A percentile compares a stretch with the other conserved stretches of the same genome.
Evolutionary conservation across 2,329 filamentous ascomycete species (phyloP).

Genomic region (Penicillium sp.): DNA sequence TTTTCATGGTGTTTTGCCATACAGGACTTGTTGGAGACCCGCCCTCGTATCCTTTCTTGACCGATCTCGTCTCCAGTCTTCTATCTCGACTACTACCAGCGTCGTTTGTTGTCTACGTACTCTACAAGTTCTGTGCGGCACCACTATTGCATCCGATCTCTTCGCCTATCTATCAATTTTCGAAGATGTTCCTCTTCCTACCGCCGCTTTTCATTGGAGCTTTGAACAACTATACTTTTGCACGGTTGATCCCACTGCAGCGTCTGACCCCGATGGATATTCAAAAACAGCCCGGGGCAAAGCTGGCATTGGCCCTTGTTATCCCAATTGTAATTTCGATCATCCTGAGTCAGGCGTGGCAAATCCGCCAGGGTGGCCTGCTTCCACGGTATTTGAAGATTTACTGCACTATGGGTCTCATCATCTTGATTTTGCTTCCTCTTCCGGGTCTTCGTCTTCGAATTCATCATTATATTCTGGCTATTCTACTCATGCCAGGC

Average conservation of each 20-base stretch:
- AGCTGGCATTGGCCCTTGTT: constrained; percentile 76
- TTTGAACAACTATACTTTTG: constrained; percentile 92
- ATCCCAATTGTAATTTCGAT: constrained; percentile 68
- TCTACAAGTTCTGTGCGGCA: constrained; percentile 78
- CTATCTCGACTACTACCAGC: constrained; percentile 82
- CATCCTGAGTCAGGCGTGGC: constrained; percentile 74
- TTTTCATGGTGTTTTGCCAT: constrained; percentile 82
- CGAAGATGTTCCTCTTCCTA: constrained; percentile 88
- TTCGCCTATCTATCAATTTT: constrained; percentile 61
- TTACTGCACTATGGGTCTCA: constrained; percentile 66
- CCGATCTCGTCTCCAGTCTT: constrained; percentile 72
- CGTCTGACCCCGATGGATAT: constrained; percentile 90
- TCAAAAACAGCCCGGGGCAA: constrained; percentile 81
- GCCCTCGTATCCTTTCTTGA: constrained; percentile 65
- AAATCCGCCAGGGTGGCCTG: constrained; percentile 79
- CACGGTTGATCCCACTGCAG: constrained; percentile 81
- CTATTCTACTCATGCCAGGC: constrained; percentile 79
- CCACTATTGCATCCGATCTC: constrained; percentile 72
- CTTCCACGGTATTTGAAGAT: constrained; percentile 74
- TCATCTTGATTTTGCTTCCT: constrained; percentile 68
- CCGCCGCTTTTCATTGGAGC: constrained; percentile 88
- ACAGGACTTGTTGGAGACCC: constrained; percentile 88
- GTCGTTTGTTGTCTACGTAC: constrained; percentile 80
- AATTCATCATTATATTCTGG: constrained; percentile 93
- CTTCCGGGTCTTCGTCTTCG: constrained; percentile 77